A percentile compares a stretch with the other conserved stretches of the same genome.
Evolutionary conservation across 2,329 filamentous ascomycete species (phyloP).

Genomic region (Colletotrichum sp.): DNA sequence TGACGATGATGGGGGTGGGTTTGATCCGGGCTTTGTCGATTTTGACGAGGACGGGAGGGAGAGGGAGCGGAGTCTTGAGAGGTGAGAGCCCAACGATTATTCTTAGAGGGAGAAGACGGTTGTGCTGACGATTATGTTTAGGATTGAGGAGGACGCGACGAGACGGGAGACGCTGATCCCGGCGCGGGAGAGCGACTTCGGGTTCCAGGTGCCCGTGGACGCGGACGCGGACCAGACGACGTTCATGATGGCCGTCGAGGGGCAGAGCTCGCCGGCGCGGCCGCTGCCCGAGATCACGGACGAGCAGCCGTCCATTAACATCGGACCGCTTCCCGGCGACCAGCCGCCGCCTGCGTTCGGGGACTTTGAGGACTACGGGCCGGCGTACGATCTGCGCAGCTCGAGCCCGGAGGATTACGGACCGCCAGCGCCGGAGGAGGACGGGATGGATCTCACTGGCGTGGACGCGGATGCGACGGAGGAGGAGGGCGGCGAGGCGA

Average conservation of each 20-base stretch:
- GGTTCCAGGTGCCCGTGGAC: conserved; percentile 52
- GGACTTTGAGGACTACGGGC: background rate
- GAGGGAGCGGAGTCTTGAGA: conserved; percentile 47
- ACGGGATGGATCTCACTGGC: background rate
- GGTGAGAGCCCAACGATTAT: conserved; percentile 31
- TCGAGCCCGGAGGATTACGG: conserved; percentile 46
- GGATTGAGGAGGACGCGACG: conserved; percentile 43
- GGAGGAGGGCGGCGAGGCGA: conserved; percentile 11
- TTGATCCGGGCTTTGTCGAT: conserved; percentile 45
- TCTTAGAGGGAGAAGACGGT: background rate
- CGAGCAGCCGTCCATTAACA: conserved; percentile 13
- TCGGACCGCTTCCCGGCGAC: conserved; percentile 13
- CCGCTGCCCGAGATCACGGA: conserved; percentile 22
- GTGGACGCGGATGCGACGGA: conserved; percentile 23
- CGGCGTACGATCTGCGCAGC: conserved; percentile 9
- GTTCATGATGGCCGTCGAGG: conserved; percentile 48
- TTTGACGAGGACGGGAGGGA: conserved; percentile 38
- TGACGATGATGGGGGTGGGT: conserved; percentile 51
- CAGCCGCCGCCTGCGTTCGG: conserved; percentile 19
- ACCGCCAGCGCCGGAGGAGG: conserved; percentile 33
- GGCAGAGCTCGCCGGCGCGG: conserved; percentile 20
- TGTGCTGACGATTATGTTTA: conserved; percentile 25
- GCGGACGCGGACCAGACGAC: conserved; percentile 56
- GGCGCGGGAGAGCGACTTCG: conserved; percentile 55
- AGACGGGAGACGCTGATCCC: conserved; percentile 40